A percentile compares a stretch with the other conserved stretches of the same genome.
phyloP scores from a whole-genome alignment of 371 early-diverging fungal species.

The Mortierella sp. region DNA sequence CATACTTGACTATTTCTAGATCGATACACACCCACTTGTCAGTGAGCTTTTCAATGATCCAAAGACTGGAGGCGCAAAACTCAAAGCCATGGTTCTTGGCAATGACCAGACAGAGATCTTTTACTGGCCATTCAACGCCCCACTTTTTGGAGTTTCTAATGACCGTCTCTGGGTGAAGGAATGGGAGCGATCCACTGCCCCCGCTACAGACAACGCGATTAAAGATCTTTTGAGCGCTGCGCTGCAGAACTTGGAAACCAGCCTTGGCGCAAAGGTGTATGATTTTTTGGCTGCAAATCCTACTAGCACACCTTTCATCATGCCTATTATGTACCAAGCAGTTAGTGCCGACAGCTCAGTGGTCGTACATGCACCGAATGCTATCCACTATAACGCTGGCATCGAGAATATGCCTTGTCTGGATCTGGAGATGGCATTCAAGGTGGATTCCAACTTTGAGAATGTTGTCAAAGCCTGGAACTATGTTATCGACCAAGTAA shows the following conservation, averaged over 20 bases:
- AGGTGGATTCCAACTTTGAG: slow-evolving; percentile 37
- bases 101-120: slow-evolving; percentile 54
- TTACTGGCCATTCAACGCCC: slow-evolving; percentile 57
- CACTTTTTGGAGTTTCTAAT: slow-evolving; percentile 1
- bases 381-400: slow-evolving; percentile 54
- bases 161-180: slow-evolving; percentile 50
- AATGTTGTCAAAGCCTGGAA: slow-evolving; percentile 42
- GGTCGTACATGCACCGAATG: slow-evolving; percentile 51
- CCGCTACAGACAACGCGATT: not conserved
- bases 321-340: slow-evolving; percentile 9
- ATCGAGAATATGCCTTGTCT: slow-evolving; percentile 37
- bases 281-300: slow-evolving; percentile 27
- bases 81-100: slow-evolving; percentile 31
- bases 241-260: not conserved
- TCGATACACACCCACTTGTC: slow-evolving; percentile 39
- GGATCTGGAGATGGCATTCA: slow-evolving; percentile 51
- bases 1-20: not conserved
- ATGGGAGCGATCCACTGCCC: slow-evolving; percentile 35
- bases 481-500: slow-evolving; percentile 33
- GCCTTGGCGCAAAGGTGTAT: not conserved
- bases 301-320: slow-evolving; percentile 20
- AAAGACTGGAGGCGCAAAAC: slow-evolving; percentile 14
- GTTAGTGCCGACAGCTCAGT: not conserved
- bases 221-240: not conserved
- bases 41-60: slow-evolving; percentile 14